Evolutionary conservation across 2,329 filamentous ascomycete species (phyloP), one percentile per base, ranked within the genome.

Genomic region (Verticillium alfalfae): DNA sequence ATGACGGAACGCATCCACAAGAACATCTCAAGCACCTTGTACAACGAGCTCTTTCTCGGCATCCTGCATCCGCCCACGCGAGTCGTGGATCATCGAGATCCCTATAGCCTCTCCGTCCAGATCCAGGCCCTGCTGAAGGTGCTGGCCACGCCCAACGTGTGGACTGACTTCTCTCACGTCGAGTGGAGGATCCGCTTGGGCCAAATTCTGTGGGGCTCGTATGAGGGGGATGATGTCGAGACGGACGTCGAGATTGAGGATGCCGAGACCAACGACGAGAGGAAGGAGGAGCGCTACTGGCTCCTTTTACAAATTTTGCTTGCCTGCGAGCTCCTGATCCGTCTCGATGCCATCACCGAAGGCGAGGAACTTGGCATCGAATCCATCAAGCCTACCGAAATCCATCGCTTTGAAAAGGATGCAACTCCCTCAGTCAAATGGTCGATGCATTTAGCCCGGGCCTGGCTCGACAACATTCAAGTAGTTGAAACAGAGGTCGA

Each of bases 171-270:
- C 66, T 89, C 88, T 22, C 81, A 87, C 37, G 86, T 92, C 7
- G 89, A 92, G 70, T 92, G 88, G 88, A 83, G 89, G 41, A 88
- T 92, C 62, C 81, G 88, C 13, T 78, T 92, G 1, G 89, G 89
- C 7, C 89, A 91, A 72, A 81, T 92, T 52, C 74, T 92, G 2
- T 92, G 89, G 88, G 87, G 83, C 16, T 75, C 78, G 16, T 74
- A 78, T 6, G 70, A 79, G 34, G 81, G 83, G 52, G 83, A 84
- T 65, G 78, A 81, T 56, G 66, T 81, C n/a, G 79, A 80, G 54
- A 84, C 85, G 62, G 79, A 80, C 26, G 77, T 80, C n/a, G 77
- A 79, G 12, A 79, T 82, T 56, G 77, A 79, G 57, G 81, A 84
- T 62, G 78, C 77, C 22, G 76, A 78, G 26, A 76, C 77, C 37